phyloP scores from a whole-genome alignment of 306 rosid species.

The Oemleria cerasiformis region DNA sequence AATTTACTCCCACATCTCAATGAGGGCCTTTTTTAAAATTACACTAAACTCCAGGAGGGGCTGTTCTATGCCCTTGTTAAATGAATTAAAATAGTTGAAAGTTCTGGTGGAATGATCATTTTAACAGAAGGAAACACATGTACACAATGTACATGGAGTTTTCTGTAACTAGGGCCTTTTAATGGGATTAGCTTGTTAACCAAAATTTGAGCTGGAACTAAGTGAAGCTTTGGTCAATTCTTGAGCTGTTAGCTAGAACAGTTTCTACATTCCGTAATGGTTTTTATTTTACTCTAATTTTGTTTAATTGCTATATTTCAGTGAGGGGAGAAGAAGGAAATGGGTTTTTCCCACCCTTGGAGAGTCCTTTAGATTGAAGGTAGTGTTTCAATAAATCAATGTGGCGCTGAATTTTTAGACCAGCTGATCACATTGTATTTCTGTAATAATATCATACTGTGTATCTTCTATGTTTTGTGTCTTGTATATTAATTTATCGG shows the following conservation, averaged over 20 bases:
- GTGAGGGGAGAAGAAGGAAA: constrained; percentile 95
- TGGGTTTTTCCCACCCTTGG: constrained; percentile 87
- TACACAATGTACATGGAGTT: no score
- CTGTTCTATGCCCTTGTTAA: not conserved
- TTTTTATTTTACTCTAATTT: constrained; percentile 28
- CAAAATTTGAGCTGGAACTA: not conserved
- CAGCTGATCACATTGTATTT: not conserved
- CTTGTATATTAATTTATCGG: constrained; percentile 20
- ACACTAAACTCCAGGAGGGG: not conserved
- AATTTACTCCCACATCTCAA: not conserved
- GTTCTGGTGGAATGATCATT: not conserved
- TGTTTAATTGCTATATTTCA: constrained; percentile 37
- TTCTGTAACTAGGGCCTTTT: no score
- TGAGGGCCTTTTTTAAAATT: not conserved
- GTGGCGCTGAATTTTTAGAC: not conserved
- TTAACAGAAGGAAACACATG: no score
- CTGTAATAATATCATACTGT: not conserved
- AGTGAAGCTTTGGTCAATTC: not conserved
- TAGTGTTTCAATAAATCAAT: constrained; percentile 26
- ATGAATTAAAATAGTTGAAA: not conserved
- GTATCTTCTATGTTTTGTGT: constrained; percentile 14
- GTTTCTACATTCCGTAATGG: not conserved
- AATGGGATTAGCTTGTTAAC: not conserved
- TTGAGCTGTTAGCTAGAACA: not conserved
- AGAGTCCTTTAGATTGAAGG: constrained; percentile 48